A percentile compares a stretch with the other conserved stretches of the same genome.
These are phyloP conservation scores for Aspergillus arachidicola DNA, from an alignment of 2,329 filamentous ascomycete species.

Conservation along the genomic window DNA sequence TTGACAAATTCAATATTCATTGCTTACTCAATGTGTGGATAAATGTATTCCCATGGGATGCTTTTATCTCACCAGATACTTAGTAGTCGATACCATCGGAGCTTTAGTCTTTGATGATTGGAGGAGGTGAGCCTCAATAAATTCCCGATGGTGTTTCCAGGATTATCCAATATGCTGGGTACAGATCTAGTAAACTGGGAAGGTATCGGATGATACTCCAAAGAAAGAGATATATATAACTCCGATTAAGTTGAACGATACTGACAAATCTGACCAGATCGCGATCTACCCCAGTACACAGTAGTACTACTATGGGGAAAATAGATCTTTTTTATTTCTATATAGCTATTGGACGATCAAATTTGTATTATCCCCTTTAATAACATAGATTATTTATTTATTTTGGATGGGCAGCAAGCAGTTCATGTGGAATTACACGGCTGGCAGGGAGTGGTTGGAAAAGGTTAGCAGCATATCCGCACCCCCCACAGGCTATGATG, in stretches of 20 bases:
- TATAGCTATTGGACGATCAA: background rate
- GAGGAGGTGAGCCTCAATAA: background rate
- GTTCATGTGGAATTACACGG: background rate
- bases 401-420: background rate
- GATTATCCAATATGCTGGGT: background rate
- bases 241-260: background rate
- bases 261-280: background rate
- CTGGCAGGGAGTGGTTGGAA: background rate
- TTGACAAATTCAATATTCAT: background rate
- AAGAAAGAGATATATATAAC: background rate
- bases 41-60: too few relatives aligned
- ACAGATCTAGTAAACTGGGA: too few relatives aligned
- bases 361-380: background rate
- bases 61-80: background rate
- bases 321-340: background rate
- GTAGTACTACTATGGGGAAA: background rate
- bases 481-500: constrained; percentile 7
- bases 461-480: constrained; percentile 7
- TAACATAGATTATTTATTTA: too few relatives aligned
- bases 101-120: background rate
- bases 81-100: background rate
- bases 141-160: background rate
- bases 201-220: background rate
- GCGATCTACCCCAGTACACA: background rate
- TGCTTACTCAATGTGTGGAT: background rate